Evolutionary conservation across 73 alveolate genomes (phyloP).

Genomic region (Paramecium bursaria): DNA sequence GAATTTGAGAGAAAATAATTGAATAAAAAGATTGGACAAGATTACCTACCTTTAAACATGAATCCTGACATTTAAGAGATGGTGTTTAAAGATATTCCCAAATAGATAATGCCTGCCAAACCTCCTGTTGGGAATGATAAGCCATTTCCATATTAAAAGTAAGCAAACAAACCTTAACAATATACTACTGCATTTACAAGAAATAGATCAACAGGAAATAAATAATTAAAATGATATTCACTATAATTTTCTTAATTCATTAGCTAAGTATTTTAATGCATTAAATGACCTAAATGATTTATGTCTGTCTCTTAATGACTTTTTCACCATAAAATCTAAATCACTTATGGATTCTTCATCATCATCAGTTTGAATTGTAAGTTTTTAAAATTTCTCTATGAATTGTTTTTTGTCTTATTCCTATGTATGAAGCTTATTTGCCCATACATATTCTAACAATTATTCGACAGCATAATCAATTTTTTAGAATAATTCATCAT

Average conservation of each 20-base stretch:
- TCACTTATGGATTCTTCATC: no score
- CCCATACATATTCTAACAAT: no score
- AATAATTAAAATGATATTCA: background rate
- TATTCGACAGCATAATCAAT: no score
- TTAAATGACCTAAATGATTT: no score
- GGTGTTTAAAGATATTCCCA: slow-evolving; percentile 65
- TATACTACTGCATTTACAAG: background rate
- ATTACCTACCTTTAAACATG: slow-evolving; percentile 89
- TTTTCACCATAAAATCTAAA: no score
- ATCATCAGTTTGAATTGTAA: no score
- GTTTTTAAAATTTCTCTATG: no score
- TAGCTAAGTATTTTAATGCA: no score
- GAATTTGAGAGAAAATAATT: slow-evolving; percentile 93
- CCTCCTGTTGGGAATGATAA: slow-evolving; percentile 12
- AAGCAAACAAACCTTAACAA: background rate
- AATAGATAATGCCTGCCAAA: slow-evolving; percentile 6
- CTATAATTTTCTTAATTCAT: background rate
- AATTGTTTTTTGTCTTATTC: no score
- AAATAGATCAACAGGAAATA: background rate
- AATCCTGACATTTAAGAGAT: slow-evolving; percentile 92
- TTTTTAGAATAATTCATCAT: no score
- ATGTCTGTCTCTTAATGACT: no score
- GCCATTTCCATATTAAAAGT: slow-evolving; percentile 17
- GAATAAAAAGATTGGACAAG: slow-evolving; percentile 90
- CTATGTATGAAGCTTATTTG: no score